phyloP scores from a whole-genome alignment of 2,329 filamentous ascomycete species.

The Colletotrichum paranaense region DNA sequence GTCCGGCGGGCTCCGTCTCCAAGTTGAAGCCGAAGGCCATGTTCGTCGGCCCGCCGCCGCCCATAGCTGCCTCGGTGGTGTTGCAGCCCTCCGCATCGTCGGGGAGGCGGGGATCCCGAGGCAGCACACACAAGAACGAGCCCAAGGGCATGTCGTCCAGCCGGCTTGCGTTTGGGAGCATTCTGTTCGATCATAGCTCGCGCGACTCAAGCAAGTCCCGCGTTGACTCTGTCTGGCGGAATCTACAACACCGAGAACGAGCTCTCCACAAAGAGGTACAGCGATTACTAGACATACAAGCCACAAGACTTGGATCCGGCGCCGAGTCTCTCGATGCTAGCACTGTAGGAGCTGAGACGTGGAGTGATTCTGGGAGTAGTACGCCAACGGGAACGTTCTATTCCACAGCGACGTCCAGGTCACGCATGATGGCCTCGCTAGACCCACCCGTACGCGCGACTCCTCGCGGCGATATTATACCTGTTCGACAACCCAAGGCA shows the following conservation, averaged over 20 bases:
- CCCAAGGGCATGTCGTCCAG: constrained; percentile 5
- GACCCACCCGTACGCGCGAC: constrained; percentile 52
- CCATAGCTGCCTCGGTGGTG: constrained; percentile 58
- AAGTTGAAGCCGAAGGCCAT: constrained; percentile 48
- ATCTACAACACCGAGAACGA: constrained; percentile 57
- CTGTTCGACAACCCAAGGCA: constrained; percentile 66
- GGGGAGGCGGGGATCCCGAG: not conserved
- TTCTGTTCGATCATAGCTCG: constrained; percentile 51
- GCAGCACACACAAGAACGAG: not conserved
- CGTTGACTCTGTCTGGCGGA: constrained; percentile 59
- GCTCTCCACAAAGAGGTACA: constrained; percentile 60
- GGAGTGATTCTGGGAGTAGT: constrained; percentile 54
- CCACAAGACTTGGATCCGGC: constrained; percentile 54
- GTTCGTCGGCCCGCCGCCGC: constrained; percentile 62
- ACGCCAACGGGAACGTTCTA: constrained; percentile 55
- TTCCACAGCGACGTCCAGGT: constrained; percentile 51
- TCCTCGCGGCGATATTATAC: constrained; percentile 63
- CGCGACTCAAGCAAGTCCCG: constrained; percentile 36
- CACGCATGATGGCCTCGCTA: constrained; percentile 54
- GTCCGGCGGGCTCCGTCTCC: constrained; percentile 45
- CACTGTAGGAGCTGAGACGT: constrained; percentile 42
- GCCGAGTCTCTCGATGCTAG: constrained; percentile 38
- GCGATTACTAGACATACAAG: constrained; percentile 60
- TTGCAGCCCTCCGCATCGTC: constrained; percentile 39
- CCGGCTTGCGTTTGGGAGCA: constrained; percentile 44